Percentiles rank a stretch among this genome's conserved stretches.
phyloP scores from a whole-genome alignment of 2,329 filamentous ascomycete species.

The Fusarium succisae region DNA sequence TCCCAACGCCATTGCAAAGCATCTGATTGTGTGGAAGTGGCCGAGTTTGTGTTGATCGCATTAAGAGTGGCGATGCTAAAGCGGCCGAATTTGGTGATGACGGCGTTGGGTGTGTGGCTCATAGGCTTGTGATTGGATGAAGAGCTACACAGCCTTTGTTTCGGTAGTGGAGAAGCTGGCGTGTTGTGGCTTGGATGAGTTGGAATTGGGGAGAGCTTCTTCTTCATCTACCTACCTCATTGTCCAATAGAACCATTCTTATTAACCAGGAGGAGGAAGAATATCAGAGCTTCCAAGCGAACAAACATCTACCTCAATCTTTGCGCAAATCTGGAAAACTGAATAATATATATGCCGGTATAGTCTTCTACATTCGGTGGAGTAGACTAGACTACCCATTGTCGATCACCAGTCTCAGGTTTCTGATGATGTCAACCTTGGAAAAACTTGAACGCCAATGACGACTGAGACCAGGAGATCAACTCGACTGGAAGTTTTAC shows the following conservation, averaged over 20 bases:
- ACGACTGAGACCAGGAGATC: neutral
- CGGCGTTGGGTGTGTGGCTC: slow-evolving; percentile 34
- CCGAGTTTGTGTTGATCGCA: slow-evolving; percentile 11
- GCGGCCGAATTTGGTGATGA: slow-evolving; percentile 11
- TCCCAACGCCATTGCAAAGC: neutral
- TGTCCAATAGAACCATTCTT: neutral
- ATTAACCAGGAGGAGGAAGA: neutral
- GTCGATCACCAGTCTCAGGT: slow-evolving; percentile 21
- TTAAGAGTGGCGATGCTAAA: slow-evolving; percentile 26
- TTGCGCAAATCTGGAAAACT: neutral
- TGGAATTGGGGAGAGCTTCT: neutral
- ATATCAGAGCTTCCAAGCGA: neutral
- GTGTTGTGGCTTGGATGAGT: slow-evolving; percentile 17
- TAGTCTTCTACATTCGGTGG: neutral
- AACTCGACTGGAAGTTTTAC: neutral
- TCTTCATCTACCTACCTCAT: neutral
- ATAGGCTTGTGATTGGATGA: slow-evolving; percentile 10
- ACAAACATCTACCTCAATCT: too few species aligned
- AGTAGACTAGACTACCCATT: neutral
- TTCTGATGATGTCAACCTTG: slow-evolving; percentile 29
- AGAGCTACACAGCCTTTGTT: slow-evolving; percentile 21
- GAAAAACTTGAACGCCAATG: slow-evolving; percentile 4
- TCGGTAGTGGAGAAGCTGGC: slow-evolving; percentile 14
- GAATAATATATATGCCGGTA: neutral
- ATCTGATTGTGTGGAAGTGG: slow-evolving; percentile 20